Percentiles rank a stretch among this genome's conserved stretches.
These are phyloP conservation scores for Exserohilum turcica DNA, from an alignment of 2,329 filamentous ascomycete genomes.

Conservation along the genomic window DNA sequence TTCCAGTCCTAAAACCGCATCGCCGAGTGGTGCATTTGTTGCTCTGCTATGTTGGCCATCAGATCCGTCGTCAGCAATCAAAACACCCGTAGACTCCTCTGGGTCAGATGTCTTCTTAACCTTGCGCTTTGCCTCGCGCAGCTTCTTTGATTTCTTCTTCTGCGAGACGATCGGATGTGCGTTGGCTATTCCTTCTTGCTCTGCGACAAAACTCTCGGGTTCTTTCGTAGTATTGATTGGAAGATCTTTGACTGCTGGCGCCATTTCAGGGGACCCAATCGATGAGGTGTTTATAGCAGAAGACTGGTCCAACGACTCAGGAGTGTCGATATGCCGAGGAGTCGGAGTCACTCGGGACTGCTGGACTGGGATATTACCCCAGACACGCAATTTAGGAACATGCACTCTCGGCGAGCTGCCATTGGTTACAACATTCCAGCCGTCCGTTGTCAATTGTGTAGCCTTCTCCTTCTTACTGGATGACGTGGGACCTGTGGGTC, in stretches of 20 bases:
- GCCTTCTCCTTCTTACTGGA: neutral
- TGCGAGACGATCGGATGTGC: constrained; percentile 19
- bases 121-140: constrained; percentile 26
- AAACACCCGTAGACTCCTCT: neutral
- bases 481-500: neutral
- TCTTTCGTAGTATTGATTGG: neutral
- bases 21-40: neutral
- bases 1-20: neutral
- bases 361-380: constrained; percentile 6
- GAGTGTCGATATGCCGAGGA: neutral
- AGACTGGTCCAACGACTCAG: neutral
- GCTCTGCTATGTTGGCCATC: neutral
- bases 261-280: neutral
- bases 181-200: neutral
- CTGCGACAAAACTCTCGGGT: constrained; percentile 8
- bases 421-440: constrained; percentile 6
- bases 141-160: constrained; percentile 35
- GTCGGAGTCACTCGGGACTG: neutral
- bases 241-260: constrained; percentile 3
- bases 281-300: neutral
- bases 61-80: neutral
- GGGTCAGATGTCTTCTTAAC: constrained; percentile 19
- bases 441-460: neutral
- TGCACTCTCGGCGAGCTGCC: neutral
- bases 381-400: constrained; percentile 3